Base-by-base conservation (phyloP, 306 rosid species). In the Malus sieversii region DNA sequence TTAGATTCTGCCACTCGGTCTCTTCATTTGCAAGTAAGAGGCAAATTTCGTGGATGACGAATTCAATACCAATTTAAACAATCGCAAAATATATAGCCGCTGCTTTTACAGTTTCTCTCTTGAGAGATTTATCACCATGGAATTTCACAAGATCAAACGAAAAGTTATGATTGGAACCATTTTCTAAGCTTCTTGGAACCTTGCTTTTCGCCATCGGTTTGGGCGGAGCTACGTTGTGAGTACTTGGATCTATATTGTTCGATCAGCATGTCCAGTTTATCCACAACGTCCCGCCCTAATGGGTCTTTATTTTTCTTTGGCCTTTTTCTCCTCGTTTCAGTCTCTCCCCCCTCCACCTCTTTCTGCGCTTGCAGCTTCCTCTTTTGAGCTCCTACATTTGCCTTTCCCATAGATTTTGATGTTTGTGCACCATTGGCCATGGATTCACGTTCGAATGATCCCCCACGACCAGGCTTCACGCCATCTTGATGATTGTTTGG, bases 191-290 rank as follows among this genome's bases (percentile, higher is more conserved):
- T 90, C 57, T 81, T 84, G 40, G 97, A 82, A 42, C 79, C 82
- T 78, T 77, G 83, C 75, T 79, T 85, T 72, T 80, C 93, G 4
- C 88, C 87, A 38, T 75, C 90, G 10, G 71, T 79, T 80, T 85
- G 85, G 79, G 40, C 76, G 9, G 85, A 83, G 46, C 82, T 69
- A 38, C 73, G 86, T 30, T 83, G 82, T 46, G 93, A 87, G 83
- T 87, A 88, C 82, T 86, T 90, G 75, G 97, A 87, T 66, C 77
- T 86, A 67, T 95, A 95, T 85, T 90, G 91, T 78, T 89, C 96
- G 35, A 95, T 92, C 74, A 95, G 97, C 87, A 85, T 57, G 87
- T 95, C 99, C 55, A 95, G 99, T 85, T 89, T 90, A 77, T 92
- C 99, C 23, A 75, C 87, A 13, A 30, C 81, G 20, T 89, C 97